Evolutionary conservation across 2,329 filamentous ascomycete species (phyloP), one percentile per base, ranked within the genome.

Genomic region (Pyrenophora graminea): DNA sequence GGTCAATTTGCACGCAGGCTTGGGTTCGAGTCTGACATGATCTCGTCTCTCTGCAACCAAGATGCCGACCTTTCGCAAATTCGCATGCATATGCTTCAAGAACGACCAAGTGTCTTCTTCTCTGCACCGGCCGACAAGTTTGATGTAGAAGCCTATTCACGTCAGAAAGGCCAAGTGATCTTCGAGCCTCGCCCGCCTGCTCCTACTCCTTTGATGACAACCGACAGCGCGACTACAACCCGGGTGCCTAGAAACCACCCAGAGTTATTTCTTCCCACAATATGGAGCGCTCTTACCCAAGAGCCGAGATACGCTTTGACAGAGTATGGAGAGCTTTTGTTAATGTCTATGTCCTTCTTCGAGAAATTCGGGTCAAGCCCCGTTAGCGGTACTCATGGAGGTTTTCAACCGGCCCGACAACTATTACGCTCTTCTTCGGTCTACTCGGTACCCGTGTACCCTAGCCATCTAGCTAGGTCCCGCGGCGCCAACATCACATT

Each of bases 281-380:
- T 52, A 48, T 52, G 7, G 44, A 48, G 13, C 13, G 44, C 44
- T 7, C 39, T 52, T 40, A 40, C 30, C 9, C 9, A 52, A 39
- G 21, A 52, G 49, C 18, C 12, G 15, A 36, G 49, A 19, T 48
- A 52, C 8, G 30, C 49, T 23, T 48, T 52, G 15, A 52, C 21
- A 4, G 39, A 52, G 17, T 52, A 44, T 2, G 10, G 44, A 25
- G 3, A 4, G 30, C 49, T 52, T 43, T 15, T 52, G 21, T 48
- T 52, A 15, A 30, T 48, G 8, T 39, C 3, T 6, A 40, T 48
- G 17, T 39, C 49, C 3, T 52, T 52, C 39, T 52, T 52, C 8
- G 17, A 44, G 34, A 23, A 36, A 7, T 48, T 48, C 34, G 7
- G 34, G 32, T 44, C 9, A 25, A 32, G 12, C 9, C 17, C 46